Percentiles rank a stretch among this genome's conserved stretches.
These are phyloP conservation scores for Neotropicomus parvogracilis DNA, from an alignment of 1,284 basidiomycete species.

Conservation along the genomic window DNA sequence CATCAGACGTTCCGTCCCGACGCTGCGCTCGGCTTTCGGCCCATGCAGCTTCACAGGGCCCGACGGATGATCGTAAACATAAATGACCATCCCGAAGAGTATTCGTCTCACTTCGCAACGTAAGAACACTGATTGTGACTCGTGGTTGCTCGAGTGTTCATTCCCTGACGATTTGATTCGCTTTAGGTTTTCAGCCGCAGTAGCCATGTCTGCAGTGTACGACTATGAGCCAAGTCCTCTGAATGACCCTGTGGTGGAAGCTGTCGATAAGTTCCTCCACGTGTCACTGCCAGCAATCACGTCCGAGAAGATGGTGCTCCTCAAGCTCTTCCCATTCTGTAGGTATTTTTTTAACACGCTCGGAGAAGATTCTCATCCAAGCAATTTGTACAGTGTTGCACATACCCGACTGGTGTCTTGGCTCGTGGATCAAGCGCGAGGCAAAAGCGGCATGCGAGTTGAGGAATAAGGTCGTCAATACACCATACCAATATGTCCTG, in stretches of 20 bases:
- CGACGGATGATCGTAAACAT: slow-evolving; percentile 8
- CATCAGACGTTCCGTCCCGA: slow-evolving; percentile 6
- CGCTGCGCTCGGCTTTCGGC: not conserved
- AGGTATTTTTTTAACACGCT: not conserved
- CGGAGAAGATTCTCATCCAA: no score
- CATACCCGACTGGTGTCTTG: slow-evolving; percentile 16
- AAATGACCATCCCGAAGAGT: slow-evolving; percentile 1
- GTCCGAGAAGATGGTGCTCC: not conserved
- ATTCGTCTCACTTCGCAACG: slow-evolving; percentile 6
- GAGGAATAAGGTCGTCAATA: slow-evolving; percentile 7
- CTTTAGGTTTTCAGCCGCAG: slow-evolving; percentile 14
- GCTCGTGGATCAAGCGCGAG: not conserved
- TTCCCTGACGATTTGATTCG: not conserved
- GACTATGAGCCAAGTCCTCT: slow-evolving; percentile 14
- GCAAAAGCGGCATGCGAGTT: not conserved
- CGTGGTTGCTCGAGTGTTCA: not conserved
- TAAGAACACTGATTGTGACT: not conserved
- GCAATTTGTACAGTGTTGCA: slow-evolving; percentile 3
- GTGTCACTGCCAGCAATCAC: not conserved
- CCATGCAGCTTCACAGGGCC: slow-evolving; percentile 13
- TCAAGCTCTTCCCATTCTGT: slow-evolving; percentile 17
- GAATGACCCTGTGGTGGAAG: slow-evolving; percentile 15
- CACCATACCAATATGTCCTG: slow-evolving; percentile 16
- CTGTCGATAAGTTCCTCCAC: not conserved
- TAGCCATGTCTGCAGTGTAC: slow-evolving; percentile 15